phyloP scores from a whole-genome alignment of 208 protist species.

The Leishmania aethiopica region DNA sequence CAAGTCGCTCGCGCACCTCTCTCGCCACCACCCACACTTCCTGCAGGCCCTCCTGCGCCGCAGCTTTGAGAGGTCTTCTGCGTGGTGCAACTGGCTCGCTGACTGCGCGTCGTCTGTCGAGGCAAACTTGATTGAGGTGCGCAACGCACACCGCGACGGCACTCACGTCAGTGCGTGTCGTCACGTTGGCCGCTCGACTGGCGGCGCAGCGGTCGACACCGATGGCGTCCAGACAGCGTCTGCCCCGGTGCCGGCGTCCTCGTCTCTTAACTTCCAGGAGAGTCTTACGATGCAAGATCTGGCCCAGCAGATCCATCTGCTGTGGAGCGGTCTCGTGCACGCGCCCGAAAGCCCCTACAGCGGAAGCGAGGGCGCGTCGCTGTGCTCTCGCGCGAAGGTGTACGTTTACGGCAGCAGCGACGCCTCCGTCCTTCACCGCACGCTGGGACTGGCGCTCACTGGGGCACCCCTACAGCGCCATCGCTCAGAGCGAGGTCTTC shows the following conservation, averaged over 20 bases:
- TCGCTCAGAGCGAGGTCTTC: not conserved
- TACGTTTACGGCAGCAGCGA: slow-evolving; percentile 68
- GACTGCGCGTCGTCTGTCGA: slow-evolving; percentile 36
- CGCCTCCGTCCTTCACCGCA: slow-evolving; percentile 47
- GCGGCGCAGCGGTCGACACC: not conserved
- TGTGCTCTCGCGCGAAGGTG: slow-evolving; percentile 20
- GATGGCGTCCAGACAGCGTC: not conserved
- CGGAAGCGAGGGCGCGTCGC: not conserved
- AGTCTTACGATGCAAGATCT: slow-evolving; percentile 43
- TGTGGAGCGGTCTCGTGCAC: slow-evolving; percentile 29
- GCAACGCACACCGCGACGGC: slow-evolving; percentile 21
- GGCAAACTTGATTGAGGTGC: slow-evolving; percentile 37
- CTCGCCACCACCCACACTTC: slow-evolving; percentile 48
- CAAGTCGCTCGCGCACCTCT: slow-evolving; percentile 48
- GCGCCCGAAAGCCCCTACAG: too few species aligned
- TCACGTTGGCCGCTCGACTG: not conserved
- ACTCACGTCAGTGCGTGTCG: not conserved
- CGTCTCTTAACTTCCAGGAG: slow-evolving; percentile 21
- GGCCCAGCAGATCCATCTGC: slow-evolving; percentile 20
- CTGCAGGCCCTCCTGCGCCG: slow-evolving; percentile 48
- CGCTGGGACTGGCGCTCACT: slow-evolving; percentile 28
- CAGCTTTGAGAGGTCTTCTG: slow-evolving; percentile 39
- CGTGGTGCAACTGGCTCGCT: slow-evolving; percentile 53
- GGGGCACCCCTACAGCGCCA: not conserved
- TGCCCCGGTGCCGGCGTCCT: not conserved